Conservation (phyloP, 176 grass and related monocot genomes). For the Triticum dicoccoides region DNA sequence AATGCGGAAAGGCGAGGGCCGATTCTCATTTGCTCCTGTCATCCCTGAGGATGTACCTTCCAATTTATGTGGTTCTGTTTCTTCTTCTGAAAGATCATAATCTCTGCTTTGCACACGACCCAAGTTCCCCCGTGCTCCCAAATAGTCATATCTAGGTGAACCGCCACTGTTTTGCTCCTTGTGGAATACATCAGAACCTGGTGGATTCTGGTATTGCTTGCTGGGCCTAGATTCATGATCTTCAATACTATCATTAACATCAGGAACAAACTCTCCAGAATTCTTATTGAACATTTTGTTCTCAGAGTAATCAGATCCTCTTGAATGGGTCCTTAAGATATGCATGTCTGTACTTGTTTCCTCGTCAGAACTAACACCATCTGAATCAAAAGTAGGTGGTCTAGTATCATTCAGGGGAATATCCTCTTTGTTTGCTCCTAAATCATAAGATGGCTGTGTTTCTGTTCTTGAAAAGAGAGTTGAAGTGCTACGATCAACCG, state of each 20-base stretch:
- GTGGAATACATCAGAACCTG: constrained; percentile 27
- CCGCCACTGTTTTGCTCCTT: constrained; percentile 16
- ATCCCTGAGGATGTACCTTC: constrained; percentile 14
- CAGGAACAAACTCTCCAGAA: constrained; percentile 22
- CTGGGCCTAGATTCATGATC: constrained; percentile 36
- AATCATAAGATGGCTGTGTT: constrained; percentile 14
- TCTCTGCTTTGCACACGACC: constrained; percentile 23
- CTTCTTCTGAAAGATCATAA: constrained; percentile 37
- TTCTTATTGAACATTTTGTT: constrained; percentile 13
- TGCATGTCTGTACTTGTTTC: constrained; percentile 20
- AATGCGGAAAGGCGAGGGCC: constrained; percentile 10
- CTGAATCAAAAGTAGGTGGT: constrained; percentile 74
- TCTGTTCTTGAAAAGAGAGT: constrained; percentile 37
- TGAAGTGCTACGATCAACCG: constrained; percentile 36
- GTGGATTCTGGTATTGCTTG: constrained; percentile 29
- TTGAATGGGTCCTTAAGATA: constrained; percentile 32
- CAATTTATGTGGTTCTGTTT: constrained; percentile 23
- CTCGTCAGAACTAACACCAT: constrained; percentile 62
- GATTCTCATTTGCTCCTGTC: constrained; percentile 33
- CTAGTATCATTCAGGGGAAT: constrained; percentile 26
- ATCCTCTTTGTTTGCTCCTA: constrained; percentile 38
- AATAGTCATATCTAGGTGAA: constrained; percentile 34
- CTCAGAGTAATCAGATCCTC: constrained; percentile 17
- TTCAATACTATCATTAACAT: neutral
- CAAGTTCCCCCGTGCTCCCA: neutral